Base-by-base conservation (phyloP, 139 green algal genomes). In the Auxenochlorella pyrenoidosa region DNA sequence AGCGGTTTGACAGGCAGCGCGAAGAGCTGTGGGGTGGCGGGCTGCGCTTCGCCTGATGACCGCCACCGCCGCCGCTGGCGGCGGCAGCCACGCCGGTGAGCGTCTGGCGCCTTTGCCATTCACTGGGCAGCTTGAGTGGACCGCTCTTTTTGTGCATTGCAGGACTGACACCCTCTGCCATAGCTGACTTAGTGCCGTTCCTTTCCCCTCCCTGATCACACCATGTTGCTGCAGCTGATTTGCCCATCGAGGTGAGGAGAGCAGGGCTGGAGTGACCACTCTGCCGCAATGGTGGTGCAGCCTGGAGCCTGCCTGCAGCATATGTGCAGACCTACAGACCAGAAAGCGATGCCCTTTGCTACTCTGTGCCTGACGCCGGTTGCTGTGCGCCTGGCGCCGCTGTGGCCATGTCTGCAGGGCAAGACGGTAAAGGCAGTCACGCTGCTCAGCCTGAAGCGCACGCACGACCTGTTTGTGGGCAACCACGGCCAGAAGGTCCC, bases 401-500 rank as follows among this genome's bases (percentile, higher is more conserved):
- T 13, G 63, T 34, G 63, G 8, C 21, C 63, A 71, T 63, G 13
- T 8, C 40, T 36, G 22, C 93, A 99, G 77, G 87, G 86, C 4
- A 95, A 95, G 86, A 97, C 95, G 0, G 75, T 99, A 0, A 96
- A 97, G 77, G 91, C 90, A 3, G 78, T 99, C 28, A 93, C 92
- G 12, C 47, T 97, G 8, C 88, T 96, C 66, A 93, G 89, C 10
- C 59, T 97, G 1, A 99, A 98, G 87, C 93, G 97, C 12, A 98
- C 94, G 0, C 94, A 93, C 71, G 96, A 99, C 36, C 68, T 99
- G 76, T 99, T 99, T 84, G 88, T 90, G 24, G 89, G 89, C 26
- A 95, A 94, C 88, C 89, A 94, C n/a, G 88, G 91, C 3, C 86
- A 94, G 54, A 90, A 89, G 47, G 71, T 91, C 28, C 87, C 91